A percentile compares a stretch with the other conserved stretches of the same genome.
Evolutionary conservation across 257 asterid species (phyloP).

Genomic region (Solanum ossicruentum): DNA sequence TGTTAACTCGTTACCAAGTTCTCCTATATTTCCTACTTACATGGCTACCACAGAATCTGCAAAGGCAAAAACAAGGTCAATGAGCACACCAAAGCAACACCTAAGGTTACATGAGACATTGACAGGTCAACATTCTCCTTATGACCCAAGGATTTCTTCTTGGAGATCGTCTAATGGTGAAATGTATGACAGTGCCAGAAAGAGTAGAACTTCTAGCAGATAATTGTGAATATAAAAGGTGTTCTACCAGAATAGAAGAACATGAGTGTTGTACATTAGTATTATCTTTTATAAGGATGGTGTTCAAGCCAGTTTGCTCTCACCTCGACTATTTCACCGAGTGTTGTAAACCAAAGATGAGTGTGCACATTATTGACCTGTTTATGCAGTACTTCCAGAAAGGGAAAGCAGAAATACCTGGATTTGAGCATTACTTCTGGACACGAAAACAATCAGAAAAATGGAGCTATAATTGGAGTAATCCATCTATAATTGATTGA

Average conservation of each 20-base stretch:
- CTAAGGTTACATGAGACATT: constrained; percentile 36
- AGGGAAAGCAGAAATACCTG: neutral
- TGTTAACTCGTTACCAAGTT: constrained; percentile 37
- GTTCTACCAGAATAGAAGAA: constrained; percentile 8
- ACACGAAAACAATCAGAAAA: neutral
- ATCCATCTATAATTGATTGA: neutral
- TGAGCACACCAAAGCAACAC: constrained; percentile 66
- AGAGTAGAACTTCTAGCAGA: constrained; percentile 24
- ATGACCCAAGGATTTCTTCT: constrained; percentile 34
- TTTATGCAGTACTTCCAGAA: neutral
- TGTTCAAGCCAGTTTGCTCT: neutral
- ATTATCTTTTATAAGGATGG: neutral
- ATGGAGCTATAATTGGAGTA: neutral
- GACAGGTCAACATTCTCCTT: constrained; percentile 48
- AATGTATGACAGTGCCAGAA: constrained; percentile 14
- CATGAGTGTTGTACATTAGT: neutral
- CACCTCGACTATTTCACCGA: neutral
- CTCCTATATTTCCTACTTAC: constrained; percentile 58
- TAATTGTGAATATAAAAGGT: constrained; percentile 6
- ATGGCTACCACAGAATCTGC: constrained; percentile 82
- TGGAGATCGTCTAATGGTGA: constrained; percentile 38
- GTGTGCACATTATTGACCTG: neutral
- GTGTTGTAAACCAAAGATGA: neutral
- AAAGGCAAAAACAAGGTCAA: constrained; percentile 59
- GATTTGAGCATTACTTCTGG: neutral